These are phyloP conservation scores for Monosporascus sp. DNA, from an alignment of 2,329 filamentous ascomycete species.

Conservation along the genomic window DNA sequence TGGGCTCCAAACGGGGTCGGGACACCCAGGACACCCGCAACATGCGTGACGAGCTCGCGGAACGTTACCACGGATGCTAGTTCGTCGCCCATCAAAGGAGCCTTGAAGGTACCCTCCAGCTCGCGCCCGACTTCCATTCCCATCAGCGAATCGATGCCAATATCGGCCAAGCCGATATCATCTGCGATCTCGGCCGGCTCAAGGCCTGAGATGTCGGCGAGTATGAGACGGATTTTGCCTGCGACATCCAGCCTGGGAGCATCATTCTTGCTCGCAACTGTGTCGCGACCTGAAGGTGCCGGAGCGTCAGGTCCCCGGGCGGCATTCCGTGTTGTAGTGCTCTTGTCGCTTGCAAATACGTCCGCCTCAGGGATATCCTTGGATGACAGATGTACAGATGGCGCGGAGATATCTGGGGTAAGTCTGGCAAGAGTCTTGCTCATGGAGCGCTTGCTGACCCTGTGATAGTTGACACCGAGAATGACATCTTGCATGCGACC, in stretches of 20 bases:
- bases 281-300: background rate
- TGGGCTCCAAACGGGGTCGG: too few relatives aligned
- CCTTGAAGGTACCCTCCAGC: constrained; percentile 31
- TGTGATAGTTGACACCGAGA: constrained; percentile 26
- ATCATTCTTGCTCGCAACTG: background rate
- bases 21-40: constrained; percentile 2
- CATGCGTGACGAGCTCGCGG: constrained; percentile 18
- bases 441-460: constrained; percentile 23
- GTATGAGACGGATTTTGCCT: constrained; percentile 9
- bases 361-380: background rate
- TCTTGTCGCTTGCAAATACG: too few relatives aligned
- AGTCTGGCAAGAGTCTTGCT: constrained; percentile 23
- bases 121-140: constrained; percentile 41
- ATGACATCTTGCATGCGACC: constrained; percentile 28
- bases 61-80: constrained; percentile 27
- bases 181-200: constrained; percentile 29
- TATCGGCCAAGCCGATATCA: constrained; percentile 29
- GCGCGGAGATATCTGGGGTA: constrained; percentile 5
- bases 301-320: too few relatives aligned
- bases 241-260: constrained; percentile 2
- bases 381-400: background rate
- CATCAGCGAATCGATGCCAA: constrained; percentile 46
- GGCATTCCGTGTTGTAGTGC: too few relatives aligned
- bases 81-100: constrained; percentile 20
- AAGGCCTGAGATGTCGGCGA: constrained; percentile 27